Conservation (phyloP, 352 stramenopile species). For the Globisporangium ultimum region DNA sequence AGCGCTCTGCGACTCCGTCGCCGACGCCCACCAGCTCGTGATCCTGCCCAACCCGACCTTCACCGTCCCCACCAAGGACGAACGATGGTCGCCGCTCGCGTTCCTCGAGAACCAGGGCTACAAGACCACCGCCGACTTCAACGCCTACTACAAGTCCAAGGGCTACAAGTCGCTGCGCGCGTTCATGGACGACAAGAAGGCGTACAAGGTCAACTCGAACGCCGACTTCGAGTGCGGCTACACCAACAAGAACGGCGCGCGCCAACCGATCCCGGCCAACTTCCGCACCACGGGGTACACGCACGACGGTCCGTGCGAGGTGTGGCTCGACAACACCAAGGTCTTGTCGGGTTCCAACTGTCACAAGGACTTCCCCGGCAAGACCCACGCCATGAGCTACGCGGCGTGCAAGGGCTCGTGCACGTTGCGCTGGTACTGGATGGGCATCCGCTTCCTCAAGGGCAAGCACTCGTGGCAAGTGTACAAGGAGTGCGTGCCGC, state of each 20-base stretch:
- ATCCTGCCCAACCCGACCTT: slow-evolving; percentile 27
- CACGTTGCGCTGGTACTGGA: slow-evolving; percentile 40
- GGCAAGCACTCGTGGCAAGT: slow-evolving; percentile 56
- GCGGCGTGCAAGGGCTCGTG: slow-evolving; percentile 30
- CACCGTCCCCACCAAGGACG: slow-evolving; percentile 24
- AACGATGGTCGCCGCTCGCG: slow-evolving; percentile 32
- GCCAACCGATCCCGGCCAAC: slow-evolving; percentile 27
- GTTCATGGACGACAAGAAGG: slow-evolving; percentile 17
- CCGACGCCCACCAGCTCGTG: slow-evolving; percentile 22
- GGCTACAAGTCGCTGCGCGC: slow-evolving; percentile 13
- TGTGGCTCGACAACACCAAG: slow-evolving; percentile 38
- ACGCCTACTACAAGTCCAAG: slow-evolving; percentile 18
- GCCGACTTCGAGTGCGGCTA: slow-evolving; percentile 32
- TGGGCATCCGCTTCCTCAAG: slow-evolving; percentile 38
- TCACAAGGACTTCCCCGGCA: slow-evolving; percentile 29
- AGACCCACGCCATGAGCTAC: slow-evolving; percentile 33
- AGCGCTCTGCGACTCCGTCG: slow-evolving; percentile 13
- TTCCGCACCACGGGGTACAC: slow-evolving; percentile 26
- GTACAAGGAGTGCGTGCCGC: slow-evolving; percentile 40
- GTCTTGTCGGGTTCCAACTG: slow-evolving; percentile 34
- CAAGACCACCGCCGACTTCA: slow-evolving; percentile 38
- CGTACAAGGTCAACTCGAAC: slow-evolving; percentile 9
- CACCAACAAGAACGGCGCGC: slow-evolving; percentile 21
- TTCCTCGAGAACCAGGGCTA: slow-evolving; percentile 49
- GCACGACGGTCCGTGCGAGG: slow-evolving; percentile 39